Base-by-base conservation (phyloP, 768 basidiomycete species). In the Macrolepiota albuminosa region DNA sequence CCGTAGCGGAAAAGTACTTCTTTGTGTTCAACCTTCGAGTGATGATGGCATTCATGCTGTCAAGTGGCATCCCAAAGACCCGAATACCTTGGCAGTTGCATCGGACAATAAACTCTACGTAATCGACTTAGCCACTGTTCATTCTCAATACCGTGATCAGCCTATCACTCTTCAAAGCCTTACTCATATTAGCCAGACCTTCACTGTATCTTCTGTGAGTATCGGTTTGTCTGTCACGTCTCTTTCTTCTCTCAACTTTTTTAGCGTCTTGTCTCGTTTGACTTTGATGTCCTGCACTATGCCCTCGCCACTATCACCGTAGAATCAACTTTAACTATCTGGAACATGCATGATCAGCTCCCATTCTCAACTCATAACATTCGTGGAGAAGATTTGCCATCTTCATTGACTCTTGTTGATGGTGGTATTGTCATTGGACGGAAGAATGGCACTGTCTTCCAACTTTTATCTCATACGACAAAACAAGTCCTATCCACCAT, bases 61-160 rank as follows among this genome's bases (percentile, higher is more conserved):
- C 59, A 93, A 93, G 70, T 93, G 92, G 92, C 89, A 94, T 65
- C 89, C 91, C 13, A 90, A 88, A 70, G 86, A 93, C 58, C 79
- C 83, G 3, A 87, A 91, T 68, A 86, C 84, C 10, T 78, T 93
- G 47, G 92, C 91, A 4, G 86, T 93, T n/a, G 91, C 91, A 21
- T 90, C 89, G 0, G 86, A 88, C 64, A 84, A 80, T 58, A 86
- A 84, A 65, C 79, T 93, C 66, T 91, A 87, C 72, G 74, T 93
- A 43, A 80, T 93, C 68, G 89, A 94, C 71, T 72, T 94, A 58
- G 75, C 80, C 1, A 87, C 84, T 61, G 79, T 82, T 18, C 80
- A 82, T 61, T 77, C 77, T 45, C 82, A 86, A 61, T 80, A 81
- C 58, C 61, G 54, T 50, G 85, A 84, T 40, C 85, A 89, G 63